Base-by-base conservation (phyloP, 116 monocot genomes). In the Trichopus zeylanicus region DNA sequence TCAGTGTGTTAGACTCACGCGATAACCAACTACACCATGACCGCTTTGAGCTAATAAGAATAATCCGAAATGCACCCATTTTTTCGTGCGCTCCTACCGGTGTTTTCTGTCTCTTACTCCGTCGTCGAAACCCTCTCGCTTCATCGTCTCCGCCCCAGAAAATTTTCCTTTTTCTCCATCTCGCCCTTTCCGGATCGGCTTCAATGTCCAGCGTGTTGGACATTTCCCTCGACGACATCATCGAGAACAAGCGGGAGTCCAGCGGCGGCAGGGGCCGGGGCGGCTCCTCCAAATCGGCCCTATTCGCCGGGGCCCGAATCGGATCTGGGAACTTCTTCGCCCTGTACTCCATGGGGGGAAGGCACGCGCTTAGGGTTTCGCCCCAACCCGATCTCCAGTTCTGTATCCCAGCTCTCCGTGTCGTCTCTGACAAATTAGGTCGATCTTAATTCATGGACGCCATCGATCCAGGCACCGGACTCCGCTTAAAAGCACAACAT, bases 11-110 rank as follows among this genome's bases (percentile, higher is more conserved):
- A 83, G 89, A 89, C 89, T 89, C 85, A 83, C 80, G 83, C 80
- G 88, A 80, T 88, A 88, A 88, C 88, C 88, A 88, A 88, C 88
- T 83, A 88, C 88, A 88, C 88, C 88, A 88, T 83, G 80, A 88
- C 83, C 88, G n/a, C n/a, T n/a, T n/a, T n/a, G n/a, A n/a, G n/a
- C n/a, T n/a, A n/a, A n/a, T n/a, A n/a, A n/a, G n/a, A n/a, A n/a
- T n/a, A n/a, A n/a, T n/a, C 30, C 3, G 5, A 46, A 33, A 33
- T 6, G 7, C 16, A n/a, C 29, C 12, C 2, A 20, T 32, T 0
- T 34, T 29, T 16, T 32, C 7, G 20, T 31, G 7, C 21, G 18
- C 20, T 54, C 25, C 19, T 60, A 1, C 21, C 4, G 12, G 49
- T 7, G 1, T n/a, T 30, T 48, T 22, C 27, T 23, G 8, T 62